Percentiles rank a stretch among this genome's conserved stretches.
phyloP scores from a whole-genome alignment of 2,329 filamentous ascomycete genomes.

The Curvularia lunata region DNA sequence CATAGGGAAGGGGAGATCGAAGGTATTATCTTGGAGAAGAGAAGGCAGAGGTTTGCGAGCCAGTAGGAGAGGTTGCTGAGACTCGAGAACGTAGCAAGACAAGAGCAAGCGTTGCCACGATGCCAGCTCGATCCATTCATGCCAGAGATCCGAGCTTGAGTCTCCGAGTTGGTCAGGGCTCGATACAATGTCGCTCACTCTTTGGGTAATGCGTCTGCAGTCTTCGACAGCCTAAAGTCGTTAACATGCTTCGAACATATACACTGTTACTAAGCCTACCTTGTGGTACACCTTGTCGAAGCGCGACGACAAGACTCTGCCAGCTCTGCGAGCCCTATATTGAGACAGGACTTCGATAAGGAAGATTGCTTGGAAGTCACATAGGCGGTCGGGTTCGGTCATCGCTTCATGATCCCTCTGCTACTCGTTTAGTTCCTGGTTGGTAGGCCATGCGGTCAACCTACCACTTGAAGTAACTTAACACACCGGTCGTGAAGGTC shows the following conservation, averaged over 20 bases:
- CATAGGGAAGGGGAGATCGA: conserved; percentile 49
- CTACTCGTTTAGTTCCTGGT: conserved; percentile 27
- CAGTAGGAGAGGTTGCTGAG: conserved; percentile 46
- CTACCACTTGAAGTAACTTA: conserved; percentile 50
- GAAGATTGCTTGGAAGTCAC: conserved; percentile 54
- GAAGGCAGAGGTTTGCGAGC: conserved; percentile 31
- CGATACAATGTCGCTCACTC: conserved; percentile 25
- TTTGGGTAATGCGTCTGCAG: conserved; percentile 24
- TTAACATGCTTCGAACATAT: conserved; percentile 12
- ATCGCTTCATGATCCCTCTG: conserved; percentile 38
- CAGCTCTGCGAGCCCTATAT: conserved; percentile 50
- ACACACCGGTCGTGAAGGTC: conserved; percentile 52
- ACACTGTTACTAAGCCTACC: conserved; percentile 24
- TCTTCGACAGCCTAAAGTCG: conserved; percentile 30
- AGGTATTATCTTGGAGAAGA: conserved; percentile 26
- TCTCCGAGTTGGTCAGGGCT: conserved; percentile 28
- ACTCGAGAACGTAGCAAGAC: conserved; percentile 53
- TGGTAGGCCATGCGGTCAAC: neutral
- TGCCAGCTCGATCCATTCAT: conserved; percentile 41
- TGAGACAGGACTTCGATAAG: conserved; percentile 53
- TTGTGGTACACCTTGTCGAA: conserved; percentile 49
- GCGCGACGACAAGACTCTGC: conserved; percentile 44
- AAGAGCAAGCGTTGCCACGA: conserved; percentile 48
- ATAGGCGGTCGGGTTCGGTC: conserved; percentile 41
- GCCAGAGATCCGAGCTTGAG: conserved; percentile 38